Percentiles rank a stretch among this genome's conserved stretches.
Conservation (phyloP, 2,329 filamentous ascomycete species). For the Calonectria ilicicola region DNA sequence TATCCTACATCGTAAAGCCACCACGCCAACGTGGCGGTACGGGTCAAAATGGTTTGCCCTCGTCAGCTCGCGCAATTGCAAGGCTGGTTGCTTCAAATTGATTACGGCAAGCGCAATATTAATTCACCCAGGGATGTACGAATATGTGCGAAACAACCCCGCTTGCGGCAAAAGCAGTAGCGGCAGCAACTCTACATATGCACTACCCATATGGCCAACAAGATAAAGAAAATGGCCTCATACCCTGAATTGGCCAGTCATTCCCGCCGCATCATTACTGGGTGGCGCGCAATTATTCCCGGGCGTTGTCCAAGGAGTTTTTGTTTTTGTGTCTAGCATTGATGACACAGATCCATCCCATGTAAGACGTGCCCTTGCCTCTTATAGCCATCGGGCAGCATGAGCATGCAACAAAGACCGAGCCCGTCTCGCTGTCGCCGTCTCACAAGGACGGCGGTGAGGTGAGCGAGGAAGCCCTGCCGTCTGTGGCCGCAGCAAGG, state of each 20-base stretch:
- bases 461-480: constrained; percentile 16
- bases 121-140: background rate
- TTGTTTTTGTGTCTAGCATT: background rate
- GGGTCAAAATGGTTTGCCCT: background rate
- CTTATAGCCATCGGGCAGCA: background rate
- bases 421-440: constrained; percentile 4
- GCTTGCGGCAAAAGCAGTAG: constrained; percentile 3
- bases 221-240: constrained; percentile 14
- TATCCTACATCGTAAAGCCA: background rate
- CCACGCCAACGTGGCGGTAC: constrained; percentile 4
- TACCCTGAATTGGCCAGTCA: background rate
- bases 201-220: constrained; percentile 2
- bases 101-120: constrained; percentile 5
- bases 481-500: constrained; percentile 1
- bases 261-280: background rate
- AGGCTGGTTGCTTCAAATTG: background rate
- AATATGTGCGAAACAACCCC: constrained; percentile 19
- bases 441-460: constrained; percentile 20
- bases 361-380: constrained; percentile 9
- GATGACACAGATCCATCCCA: background rate
- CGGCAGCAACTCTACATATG: constrained; percentile 14
- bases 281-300: background rate
- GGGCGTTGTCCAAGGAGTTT: background rate
- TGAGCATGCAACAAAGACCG: constrained; percentile 12
- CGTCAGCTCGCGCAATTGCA: background rate